These are phyloP conservation scores for Panicum virgatum DNA, from an alignment of 202 grass and related monocot species.

Conservation along the genomic window DNA sequence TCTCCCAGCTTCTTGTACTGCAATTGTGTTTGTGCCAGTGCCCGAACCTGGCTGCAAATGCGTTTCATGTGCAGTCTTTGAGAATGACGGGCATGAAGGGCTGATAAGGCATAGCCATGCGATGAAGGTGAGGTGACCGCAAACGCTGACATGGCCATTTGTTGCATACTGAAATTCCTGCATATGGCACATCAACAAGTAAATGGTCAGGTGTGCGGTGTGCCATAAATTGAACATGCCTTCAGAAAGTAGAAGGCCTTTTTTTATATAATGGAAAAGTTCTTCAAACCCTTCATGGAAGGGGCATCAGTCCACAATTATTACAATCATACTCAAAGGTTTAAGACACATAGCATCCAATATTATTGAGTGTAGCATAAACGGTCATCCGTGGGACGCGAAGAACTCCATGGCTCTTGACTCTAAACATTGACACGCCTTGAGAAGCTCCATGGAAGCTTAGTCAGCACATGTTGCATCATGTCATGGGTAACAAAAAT, in stretches of 20 bases:
- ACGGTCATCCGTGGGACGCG: too few relatives aligned
- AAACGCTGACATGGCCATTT: constrained; percentile 39
- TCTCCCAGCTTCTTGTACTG: constrained; percentile 80
- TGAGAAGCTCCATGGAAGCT: neutral
- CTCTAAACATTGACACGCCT: too few relatives aligned
- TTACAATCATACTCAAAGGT: too few relatives aligned
- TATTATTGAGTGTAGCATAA: too few relatives aligned
- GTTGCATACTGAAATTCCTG: constrained; percentile 42
- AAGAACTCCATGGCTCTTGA: too few relatives aligned
- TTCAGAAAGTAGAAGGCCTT: neutral
- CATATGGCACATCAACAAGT: neutral
- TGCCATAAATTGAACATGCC: neutral
- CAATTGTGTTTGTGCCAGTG: constrained; percentile 24
- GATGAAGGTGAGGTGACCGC: constrained; percentile 2
- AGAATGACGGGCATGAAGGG: neutral
- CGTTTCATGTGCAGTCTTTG: constrained; percentile 7
- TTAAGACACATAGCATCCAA: too few relatives aligned
- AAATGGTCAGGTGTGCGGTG: neutral
- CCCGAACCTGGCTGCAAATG: constrained; percentile 10
- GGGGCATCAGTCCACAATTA: too few relatives aligned
- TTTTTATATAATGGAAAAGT: too few relatives aligned
- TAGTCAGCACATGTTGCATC: neutral
- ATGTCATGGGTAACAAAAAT: neutral
- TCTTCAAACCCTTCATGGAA: too few relatives aligned
- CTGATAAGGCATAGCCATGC: neutral